These are phyloP conservation scores for Piromyces finnis DNA, from an alignment of 192 early-diverging fungal species.

Conservation along the genomic window DNA sequence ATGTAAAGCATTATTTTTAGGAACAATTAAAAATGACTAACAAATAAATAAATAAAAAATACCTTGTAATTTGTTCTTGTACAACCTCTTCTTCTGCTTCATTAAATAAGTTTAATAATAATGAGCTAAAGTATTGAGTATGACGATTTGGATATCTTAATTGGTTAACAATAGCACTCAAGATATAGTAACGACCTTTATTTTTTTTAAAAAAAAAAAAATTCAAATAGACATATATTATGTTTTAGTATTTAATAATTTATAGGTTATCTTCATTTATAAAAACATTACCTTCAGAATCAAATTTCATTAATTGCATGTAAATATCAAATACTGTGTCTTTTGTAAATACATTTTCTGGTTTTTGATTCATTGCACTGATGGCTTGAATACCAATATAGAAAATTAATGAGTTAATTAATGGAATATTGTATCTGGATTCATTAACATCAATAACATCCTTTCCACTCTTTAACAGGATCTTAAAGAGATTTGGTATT, in stretches of 20 bases:
- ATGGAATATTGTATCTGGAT: slow-evolving; percentile 52
- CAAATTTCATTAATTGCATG: background rate
- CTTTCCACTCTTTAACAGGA: slow-evolving; percentile 18
- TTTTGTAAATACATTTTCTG: background rate
- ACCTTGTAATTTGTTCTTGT: slow-evolving; percentile 76
- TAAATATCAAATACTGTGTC: background rate
- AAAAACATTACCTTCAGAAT: background rate
- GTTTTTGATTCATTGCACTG: slow-evolving; percentile 12
- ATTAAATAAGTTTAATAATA: slow-evolving; percentile 71
- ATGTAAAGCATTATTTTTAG: too few species aligned
- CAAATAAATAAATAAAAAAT: too few species aligned
- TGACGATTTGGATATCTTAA: slow-evolving; percentile 93
- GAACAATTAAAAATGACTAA: too few species aligned
- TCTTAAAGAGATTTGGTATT: slow-evolving; percentile 27
- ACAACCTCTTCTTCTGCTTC: slow-evolving; percentile 59
- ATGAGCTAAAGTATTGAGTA: slow-evolving; percentile 83
- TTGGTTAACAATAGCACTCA: slow-evolving; percentile 88
- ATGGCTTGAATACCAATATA: slow-evolving; percentile 73
- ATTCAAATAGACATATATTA: too few species aligned
- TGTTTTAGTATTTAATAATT: too few species aligned
- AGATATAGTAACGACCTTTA: slow-evolving; percentile 59
- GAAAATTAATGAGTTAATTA: slow-evolving; percentile 74
- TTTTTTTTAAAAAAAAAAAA: slow-evolving; percentile 1
- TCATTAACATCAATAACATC: background rate
- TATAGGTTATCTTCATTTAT: too few species aligned